Percentiles rank a stretch among this genome's conserved stretches.
These are phyloP conservation scores for Nidularia pulvinata DNA, from an alignment of 768 basidiomycete species.

Conservation along the genomic window DNA sequence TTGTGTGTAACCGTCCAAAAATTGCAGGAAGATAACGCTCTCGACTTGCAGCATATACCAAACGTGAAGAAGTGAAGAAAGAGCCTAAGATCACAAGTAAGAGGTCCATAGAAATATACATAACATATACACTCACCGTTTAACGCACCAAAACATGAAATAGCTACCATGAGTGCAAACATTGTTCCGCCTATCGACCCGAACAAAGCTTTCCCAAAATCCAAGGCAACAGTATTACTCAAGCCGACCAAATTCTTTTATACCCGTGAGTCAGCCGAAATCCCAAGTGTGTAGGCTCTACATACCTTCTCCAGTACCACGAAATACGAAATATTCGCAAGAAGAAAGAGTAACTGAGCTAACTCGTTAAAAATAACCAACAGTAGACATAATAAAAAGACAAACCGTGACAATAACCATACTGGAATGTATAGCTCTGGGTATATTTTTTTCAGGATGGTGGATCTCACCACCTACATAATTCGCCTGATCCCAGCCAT, in stretches of 20 bases:
- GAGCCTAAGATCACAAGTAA: conserved; percentile 40
- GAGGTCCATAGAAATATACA: conserved; percentile 1
- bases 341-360: conserved; percentile 67
- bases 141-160: conserved; percentile 95
- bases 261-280: background rate
- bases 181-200: conserved; percentile 85
- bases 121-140: conserved; percentile 53
- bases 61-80: conserved; percentile 75
- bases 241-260: conserved; percentile 59
- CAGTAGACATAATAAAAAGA: conserved; percentile 3
- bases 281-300: background rate
- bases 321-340: conserved; percentile 90
- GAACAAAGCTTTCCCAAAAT: conserved; percentile 88
- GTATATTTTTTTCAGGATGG: conserved; percentile 83
- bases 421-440: conserved; percentile 86
- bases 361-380: conserved; percentile 2
- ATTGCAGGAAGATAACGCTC: conserved; percentile 86
- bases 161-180: conserved; percentile 90
- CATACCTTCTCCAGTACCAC: conserved; percentile 84
- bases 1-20: conserved; percentile 77
- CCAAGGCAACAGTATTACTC: conserved; percentile 88
- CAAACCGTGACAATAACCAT: conserved; percentile 81
- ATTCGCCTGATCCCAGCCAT: conserved; percentile 95
- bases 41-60: conserved; percentile 88
- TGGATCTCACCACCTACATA: conserved; percentile 91